phyloP scores from a whole-genome alignment of 495 filamentous ascomycete species.

The Choiromyces venosus region DNA sequence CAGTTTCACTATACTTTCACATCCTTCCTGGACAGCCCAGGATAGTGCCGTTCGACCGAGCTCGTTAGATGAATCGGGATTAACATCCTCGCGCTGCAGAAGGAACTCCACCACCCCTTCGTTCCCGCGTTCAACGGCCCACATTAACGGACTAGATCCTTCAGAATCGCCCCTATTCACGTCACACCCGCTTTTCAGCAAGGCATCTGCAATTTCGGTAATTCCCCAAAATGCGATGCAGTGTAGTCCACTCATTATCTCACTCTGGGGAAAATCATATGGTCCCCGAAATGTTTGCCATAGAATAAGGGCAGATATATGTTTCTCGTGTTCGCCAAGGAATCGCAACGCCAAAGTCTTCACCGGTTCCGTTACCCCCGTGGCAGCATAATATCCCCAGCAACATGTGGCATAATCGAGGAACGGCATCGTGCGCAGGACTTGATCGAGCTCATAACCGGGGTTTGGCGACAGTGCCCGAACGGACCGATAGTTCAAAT shows the following conservation, averaged over 20 bases:
- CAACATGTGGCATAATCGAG: neutral
- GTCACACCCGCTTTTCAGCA: neutral
- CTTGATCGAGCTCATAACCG: no score
- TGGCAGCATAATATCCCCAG: neutral
- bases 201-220: neutral
- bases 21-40: no score
- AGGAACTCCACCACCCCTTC: no score
- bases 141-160: neutral
- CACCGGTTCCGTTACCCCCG: neutral
- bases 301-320: neutral
- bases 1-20: no score
- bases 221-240: neutral
- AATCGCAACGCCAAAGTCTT: neutral
- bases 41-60: no score
- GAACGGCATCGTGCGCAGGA: neutral
- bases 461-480: neutral
- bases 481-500: neutral
- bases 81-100: no score
- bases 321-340: neutral
- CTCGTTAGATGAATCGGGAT: no score
- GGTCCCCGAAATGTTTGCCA: no score
- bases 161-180: neutral
- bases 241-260: neutral
- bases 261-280: no score
- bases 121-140: neutral